Evolutionary conservation across 2,329 filamentous ascomycete species (phyloP).

Genomic region (Gaeumannomyces sp.): DNA sequence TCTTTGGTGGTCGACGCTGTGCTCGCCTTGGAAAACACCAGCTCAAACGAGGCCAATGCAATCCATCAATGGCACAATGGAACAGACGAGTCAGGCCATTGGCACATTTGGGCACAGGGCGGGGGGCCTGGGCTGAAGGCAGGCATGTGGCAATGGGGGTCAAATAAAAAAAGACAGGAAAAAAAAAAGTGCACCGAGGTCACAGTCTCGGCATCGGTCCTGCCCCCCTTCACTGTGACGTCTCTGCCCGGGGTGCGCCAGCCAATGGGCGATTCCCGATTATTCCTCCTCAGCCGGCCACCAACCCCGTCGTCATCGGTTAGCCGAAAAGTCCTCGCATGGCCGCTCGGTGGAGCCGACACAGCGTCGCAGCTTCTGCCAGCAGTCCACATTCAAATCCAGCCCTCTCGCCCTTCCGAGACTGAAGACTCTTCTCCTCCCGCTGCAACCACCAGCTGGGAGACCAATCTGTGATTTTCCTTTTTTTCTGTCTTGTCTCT

Average conservation of each 20-base stretch:
- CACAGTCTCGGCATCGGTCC: background rate
- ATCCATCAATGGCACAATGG: background rate
- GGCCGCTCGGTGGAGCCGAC: background rate
- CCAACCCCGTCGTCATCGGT: background rate
- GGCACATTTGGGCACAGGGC: too few relatives aligned
- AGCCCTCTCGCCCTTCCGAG: background rate
- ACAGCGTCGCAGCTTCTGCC: background rate
- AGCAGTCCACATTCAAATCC: background rate
- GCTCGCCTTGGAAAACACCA: background rate
- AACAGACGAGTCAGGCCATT: background rate
- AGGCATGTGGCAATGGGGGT: background rate
- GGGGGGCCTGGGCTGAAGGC: too few relatives aligned
- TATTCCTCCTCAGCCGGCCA: background rate
- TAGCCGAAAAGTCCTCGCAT: background rate
- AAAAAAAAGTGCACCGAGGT: conserved; percentile 1
- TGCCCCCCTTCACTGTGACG: background rate
- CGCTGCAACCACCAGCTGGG: too few relatives aligned
- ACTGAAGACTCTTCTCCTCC: background rate
- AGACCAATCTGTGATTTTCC: background rate
- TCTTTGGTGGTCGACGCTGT: too few relatives aligned
- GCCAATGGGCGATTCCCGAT: background rate
- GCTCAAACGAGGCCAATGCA: background rate
- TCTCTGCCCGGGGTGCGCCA: background rate
- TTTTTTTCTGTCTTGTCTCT: background rate
- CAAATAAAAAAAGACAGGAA: background rate